Percentiles rank a stretch among this genome's conserved stretches.
These are phyloP conservation scores for Penicillium arizonense DNA, from an alignment of 495 filamentous ascomycete species.

Conservation along the genomic window DNA sequence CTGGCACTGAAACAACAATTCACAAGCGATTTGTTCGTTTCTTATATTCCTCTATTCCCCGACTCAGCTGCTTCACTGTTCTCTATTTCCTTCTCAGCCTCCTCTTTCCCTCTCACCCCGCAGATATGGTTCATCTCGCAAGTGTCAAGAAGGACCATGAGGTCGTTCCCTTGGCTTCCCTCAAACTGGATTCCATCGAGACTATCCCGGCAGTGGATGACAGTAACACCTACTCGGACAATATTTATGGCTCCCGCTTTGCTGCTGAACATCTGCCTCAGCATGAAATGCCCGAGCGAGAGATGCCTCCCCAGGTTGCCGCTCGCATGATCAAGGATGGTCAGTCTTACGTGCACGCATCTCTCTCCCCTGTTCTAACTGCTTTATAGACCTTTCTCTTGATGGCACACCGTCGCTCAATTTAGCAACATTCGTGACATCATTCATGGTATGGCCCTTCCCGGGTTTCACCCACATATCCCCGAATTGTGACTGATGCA, in stretches of 20 bases:
- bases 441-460: too few species aligned
- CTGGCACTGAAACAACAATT: too few species aligned
- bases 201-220: conserved; percentile 34
- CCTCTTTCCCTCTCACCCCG: neutral
- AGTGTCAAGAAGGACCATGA: conserved; percentile 32
- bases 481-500: too few species aligned
- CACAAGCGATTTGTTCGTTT: too few species aligned
- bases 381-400: too few species aligned
- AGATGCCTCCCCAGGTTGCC: conserved; percentile 87
- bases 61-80: neutral
- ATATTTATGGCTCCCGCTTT: conserved; percentile 82
- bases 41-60: neutral
- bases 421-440: conserved; percentile 27
- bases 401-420: conserved; percentile 90
- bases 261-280: conserved; percentile 74
- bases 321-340: conserved; percentile 94
- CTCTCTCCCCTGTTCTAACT: too few species aligned
- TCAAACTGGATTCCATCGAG: conserved; percentile 30
- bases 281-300: conserved; percentile 83
- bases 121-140: conserved; percentile 40
- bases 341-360: conserved; percentile 51
- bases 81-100: neutral
- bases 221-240: conserved; percentile 59
- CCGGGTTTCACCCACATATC: too few species aligned
- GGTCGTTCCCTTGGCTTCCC: conserved; percentile 18